Conservation (phyloP, 2,329 filamentous ascomycete species). For the Ophiostoma populinum region DNA sequence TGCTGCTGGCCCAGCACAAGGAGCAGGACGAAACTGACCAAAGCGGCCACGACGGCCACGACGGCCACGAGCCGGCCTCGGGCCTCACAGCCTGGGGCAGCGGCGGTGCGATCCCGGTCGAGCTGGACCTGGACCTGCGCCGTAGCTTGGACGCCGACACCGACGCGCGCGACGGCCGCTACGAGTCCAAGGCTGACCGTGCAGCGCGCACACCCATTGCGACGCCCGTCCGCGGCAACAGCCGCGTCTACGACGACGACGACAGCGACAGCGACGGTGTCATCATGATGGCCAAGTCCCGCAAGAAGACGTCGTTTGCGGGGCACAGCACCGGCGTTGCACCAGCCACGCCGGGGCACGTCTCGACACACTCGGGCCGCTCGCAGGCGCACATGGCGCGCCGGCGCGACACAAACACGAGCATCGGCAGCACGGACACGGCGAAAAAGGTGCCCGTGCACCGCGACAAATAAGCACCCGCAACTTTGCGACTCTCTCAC, state of each 20-base stretch:
- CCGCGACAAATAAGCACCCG: not conserved
- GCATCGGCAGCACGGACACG: constrained; percentile 44
- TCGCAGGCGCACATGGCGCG: constrained; percentile 18
- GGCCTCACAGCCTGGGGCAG: constrained; percentile 10
- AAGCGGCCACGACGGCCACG: not conserved
- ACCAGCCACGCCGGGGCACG: not conserved
- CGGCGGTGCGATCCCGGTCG: constrained; percentile 14
- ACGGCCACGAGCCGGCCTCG: constrained; percentile 16
- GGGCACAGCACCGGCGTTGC: too few species aligned
- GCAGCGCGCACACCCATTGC: constrained; percentile 1
- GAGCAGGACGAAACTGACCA: too few species aligned
- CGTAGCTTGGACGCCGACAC: too few species aligned
- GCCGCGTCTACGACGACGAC: constrained; percentile 13
- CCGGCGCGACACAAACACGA: constrained; percentile 42
- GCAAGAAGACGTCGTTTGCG: constrained; percentile 23
- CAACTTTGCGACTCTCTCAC: not conserved
- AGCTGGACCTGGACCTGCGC: constrained; percentile 12
- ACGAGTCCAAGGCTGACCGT: too few species aligned
- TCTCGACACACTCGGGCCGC: constrained; percentile 7
- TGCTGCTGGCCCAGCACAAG: too few species aligned
- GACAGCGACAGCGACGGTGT: constrained; percentile 34
- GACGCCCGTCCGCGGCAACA: constrained; percentile 7
- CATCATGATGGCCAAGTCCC: constrained; percentile 34
- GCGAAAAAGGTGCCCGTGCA: constrained; percentile 35
- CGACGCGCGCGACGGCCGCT: too few species aligned